phyloP scores from a whole-genome alignment of 1,284 basidiomycete species.

The Mycosarcoma mackinlayi region DNA sequence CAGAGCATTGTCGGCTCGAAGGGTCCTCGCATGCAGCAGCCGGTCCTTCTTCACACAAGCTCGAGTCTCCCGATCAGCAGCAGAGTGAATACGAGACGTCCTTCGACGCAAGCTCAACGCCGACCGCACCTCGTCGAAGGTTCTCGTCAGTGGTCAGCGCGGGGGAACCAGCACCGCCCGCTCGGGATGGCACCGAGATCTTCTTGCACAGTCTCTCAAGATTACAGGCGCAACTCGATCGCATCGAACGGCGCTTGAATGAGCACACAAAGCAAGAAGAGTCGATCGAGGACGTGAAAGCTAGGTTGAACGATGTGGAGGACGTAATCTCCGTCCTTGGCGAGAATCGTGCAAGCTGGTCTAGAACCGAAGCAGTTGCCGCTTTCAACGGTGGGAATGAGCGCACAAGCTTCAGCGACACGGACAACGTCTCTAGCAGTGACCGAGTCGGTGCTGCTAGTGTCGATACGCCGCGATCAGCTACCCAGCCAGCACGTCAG shows the following conservation, averaged over 20 bases:
- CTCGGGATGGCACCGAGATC: conserved; percentile 7
- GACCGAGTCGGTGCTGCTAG: neutral
- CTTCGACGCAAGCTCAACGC: neutral
- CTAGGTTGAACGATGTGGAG: conserved; percentile 37
- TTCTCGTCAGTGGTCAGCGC: conserved; percentile 7
- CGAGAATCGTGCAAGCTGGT: conserved; percentile 28
- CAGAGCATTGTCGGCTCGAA: conserved; percentile 44
- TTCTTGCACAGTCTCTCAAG: conserved; percentile 23
- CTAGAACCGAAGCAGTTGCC: neutral
- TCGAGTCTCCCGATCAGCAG: conserved; percentile 9
- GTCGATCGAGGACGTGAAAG: conserved; percentile 33
- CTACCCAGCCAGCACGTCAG: neutral
- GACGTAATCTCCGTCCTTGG: conserved; percentile 40
- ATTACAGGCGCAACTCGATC: conserved; percentile 35
- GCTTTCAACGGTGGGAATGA: neutral
- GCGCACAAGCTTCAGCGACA: neutral
- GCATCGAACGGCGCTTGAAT: conserved; percentile 34
- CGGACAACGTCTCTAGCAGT: neutral
- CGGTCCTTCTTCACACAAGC: conserved; percentile 15
- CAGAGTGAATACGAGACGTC: conserved; percentile 4
- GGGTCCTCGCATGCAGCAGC: conserved; percentile 14
- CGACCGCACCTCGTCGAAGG: conserved; percentile 12
- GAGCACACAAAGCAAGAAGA: conserved; percentile 18
- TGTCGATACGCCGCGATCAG: neutral
- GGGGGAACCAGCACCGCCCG: neutral